phyloP scores from a whole-genome alignment of 2,329 filamentous ascomycete species.

The Colletotrichum truncatum region DNA sequence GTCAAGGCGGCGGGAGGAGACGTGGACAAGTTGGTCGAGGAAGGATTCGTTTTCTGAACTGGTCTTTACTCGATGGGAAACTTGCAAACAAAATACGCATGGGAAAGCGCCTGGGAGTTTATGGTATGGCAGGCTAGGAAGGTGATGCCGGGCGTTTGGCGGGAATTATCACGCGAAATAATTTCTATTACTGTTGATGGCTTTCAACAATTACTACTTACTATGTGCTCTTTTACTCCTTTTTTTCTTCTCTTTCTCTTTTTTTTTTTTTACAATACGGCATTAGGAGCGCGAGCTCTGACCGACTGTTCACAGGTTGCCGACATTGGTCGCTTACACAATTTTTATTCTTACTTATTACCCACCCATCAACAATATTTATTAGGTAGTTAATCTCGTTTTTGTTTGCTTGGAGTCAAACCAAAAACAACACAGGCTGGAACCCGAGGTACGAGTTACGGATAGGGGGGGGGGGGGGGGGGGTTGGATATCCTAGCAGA shows the following conservation, averaged over 20 bases:
- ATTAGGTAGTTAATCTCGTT: constrained; percentile 17
- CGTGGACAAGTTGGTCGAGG: constrained; percentile 60
- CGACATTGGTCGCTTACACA: neutral
- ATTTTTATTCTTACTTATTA: constrained; percentile 4
- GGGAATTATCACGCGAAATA: constrained; percentile 6
- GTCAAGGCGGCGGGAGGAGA: constrained; percentile 78
- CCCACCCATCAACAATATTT: neutral
- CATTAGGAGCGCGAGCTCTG: constrained; percentile 13
- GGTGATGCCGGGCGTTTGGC: constrained; percentile 11
- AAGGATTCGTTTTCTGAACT: constrained; percentile 55
- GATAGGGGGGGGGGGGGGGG: no score
- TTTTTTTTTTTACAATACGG: neutral
- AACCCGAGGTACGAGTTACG: constrained; percentile 19
- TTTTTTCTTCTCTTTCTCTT: neutral
- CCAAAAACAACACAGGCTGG: constrained; percentile 27
- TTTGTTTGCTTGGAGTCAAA: constrained; percentile 9
- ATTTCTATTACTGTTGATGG: neutral
- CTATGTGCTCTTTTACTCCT: neutral
- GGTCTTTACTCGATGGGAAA: neutral
- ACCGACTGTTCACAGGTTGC: neutral
- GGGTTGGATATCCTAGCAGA: constrained; percentile 21
- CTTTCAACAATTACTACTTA: neutral
- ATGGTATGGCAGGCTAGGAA: constrained; percentile 6
- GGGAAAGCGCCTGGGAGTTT: constrained; percentile 18
- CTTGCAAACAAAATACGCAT: neutral